Evolutionary conservation across 768 basidiomycete species (phyloP), one percentile per base, ranked within the genome.

Genomic region (Saitozyma podzolica): DNA sequence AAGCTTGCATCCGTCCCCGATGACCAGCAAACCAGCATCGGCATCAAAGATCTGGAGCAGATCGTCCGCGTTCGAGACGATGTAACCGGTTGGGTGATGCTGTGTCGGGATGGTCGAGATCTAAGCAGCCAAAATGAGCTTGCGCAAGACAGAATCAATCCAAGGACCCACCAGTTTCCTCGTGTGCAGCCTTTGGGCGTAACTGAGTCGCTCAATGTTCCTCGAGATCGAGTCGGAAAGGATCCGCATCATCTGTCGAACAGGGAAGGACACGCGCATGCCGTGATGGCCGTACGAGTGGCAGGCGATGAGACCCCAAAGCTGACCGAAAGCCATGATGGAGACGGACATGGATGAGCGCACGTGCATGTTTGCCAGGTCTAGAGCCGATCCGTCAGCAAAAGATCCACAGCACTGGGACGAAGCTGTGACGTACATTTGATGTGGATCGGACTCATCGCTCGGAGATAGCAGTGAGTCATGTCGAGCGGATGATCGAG

Each of bases 291-390:
- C 90, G 67, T 91, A 92, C 0, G 87, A 86, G 73, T 90, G 89
- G 69, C 88, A 89, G 6, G 87, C 83, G 54, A 90, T 86, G 10
- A 92, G 82, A 43, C 90, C 90, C 90, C 90, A 92, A 1, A 91
- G 80, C 17, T 85, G 82, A 40, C 86, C 88, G 68, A 90, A 92
- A 0, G 88, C 88, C 78, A 89, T 84, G 68, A 91, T 88, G 6
- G 89, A 90, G 51, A 91, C 84, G n/a, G 89, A 90, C 89, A 91
- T 91, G 8, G 88, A 89, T 1, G 89, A 88, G 45, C 89, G 84
- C 0, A 91, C 89, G 43, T 86, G 86, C 89, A 92, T 90, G 71
- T 91, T 90, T 40, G 83, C 85, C 45, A 90, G 82, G 80, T 90
- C 88, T 87, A 64, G 10, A 17, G 40, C 45, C n/a, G 45, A 61